Conservation (phyloP, 495 filamentous ascomycete species). For the Penicillium bialowiezense region DNA sequence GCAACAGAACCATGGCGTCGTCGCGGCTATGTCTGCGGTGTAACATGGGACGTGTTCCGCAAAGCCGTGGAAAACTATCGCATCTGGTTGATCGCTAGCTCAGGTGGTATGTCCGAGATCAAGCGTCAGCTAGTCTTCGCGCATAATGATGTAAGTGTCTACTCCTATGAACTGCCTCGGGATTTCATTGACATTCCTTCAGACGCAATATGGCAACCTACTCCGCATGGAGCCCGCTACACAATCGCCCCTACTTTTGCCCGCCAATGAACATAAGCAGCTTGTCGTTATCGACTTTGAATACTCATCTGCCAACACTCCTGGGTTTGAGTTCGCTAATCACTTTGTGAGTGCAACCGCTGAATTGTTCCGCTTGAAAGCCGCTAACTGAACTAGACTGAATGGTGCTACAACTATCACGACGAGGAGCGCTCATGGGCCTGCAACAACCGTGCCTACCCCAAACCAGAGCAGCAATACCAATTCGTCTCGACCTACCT, state of each 20-base stretch:
- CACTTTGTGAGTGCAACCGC: constrained; percentile 67
- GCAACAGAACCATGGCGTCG: constrained; percentile 57
- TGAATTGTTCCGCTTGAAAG: neutral
- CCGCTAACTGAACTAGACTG: constrained; percentile 46
- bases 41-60: constrained; percentile 78
- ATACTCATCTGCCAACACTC: constrained; percentile 87
- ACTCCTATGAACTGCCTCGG: neutral
- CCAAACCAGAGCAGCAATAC: constrained; percentile 74
- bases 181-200: constrained; percentile 12
- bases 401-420: constrained; percentile 99
- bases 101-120: constrained; percentile 62
- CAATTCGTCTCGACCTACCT: constrained; percentile 87
- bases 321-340: constrained; percentile 92
- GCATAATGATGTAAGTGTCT: constrained; percentile 83
- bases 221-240: constrained; percentile 81
- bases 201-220: constrained; percentile 99
- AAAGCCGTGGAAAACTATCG: constrained; percentile 75
- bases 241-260: constrained; percentile 83
- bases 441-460: constrained; percentile 68
- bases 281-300: constrained; percentile 98
- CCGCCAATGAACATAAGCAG: constrained; percentile 89
- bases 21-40: constrained; percentile 76
- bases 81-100: constrained; percentile 66
- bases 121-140: constrained; percentile 83
- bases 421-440: constrained; percentile 59